These are phyloP conservation scores for Rhodotorula glutinis DNA, from an alignment of 1,284 basidiomycete genomes.

Conservation along the genomic window DNA sequence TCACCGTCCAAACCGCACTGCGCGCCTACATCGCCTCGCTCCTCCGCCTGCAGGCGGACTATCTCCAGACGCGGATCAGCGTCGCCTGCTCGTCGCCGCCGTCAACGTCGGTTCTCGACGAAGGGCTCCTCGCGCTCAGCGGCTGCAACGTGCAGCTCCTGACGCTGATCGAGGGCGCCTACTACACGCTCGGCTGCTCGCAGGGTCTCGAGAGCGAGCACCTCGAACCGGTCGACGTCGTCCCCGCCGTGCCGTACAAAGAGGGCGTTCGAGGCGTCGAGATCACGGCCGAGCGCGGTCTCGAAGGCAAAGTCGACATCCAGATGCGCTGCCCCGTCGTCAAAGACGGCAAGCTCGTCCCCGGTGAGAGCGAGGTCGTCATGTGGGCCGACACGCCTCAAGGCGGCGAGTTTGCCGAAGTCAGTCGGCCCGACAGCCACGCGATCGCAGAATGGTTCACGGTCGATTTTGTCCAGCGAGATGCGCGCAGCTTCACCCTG, in stretches of 20 bases:
- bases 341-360: constrained; percentile 26
- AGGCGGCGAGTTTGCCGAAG: constrained; percentile 33
- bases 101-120: constrained; percentile 40
- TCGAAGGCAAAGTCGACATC: constrained; percentile 40
- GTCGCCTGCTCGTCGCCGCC: constrained; percentile 43
- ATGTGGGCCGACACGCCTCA: constrained; percentile 36
- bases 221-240: constrained; percentile 34
- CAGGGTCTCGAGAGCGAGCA: constrained; percentile 33
- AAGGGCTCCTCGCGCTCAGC: constrained; percentile 39
- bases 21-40: constrained; percentile 36
- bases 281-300: constrained; percentile 35
- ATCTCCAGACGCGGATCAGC: constrained; percentile 36
- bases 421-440: constrained; percentile 22
- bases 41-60: constrained; percentile 34
- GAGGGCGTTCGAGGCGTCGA: constrained; percentile 41
- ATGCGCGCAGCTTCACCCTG: constrained; percentile 40
- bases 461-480: constrained; percentile 39
- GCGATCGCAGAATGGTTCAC: constrained; percentile 41
- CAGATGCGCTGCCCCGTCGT: constrained; percentile 37
- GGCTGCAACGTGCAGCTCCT: constrained; percentile 42
- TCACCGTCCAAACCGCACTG: constrained; percentile 19
- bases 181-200: constrained; percentile 42
- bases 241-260: constrained; percentile 40
- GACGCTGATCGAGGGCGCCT: constrained; percentile 42
- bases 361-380: constrained; percentile 32